Conservation (phyloP, 208 protist genomes). For the Leishmania martiniquensis region DNA sequence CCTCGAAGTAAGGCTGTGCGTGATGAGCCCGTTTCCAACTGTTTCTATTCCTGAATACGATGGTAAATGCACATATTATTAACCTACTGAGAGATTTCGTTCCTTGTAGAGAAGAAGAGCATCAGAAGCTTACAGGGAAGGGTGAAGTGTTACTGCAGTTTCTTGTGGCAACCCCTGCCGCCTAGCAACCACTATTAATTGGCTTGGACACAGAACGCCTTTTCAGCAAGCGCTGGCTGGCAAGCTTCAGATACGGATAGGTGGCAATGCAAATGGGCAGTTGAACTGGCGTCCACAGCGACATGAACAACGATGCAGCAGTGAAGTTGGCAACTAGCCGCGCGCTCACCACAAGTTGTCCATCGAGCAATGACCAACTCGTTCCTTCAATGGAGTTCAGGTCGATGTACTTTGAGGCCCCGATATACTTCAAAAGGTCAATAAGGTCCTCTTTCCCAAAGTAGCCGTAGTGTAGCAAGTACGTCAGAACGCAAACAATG, state of each 20-base stretch:
- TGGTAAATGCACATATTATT: background rate
- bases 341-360: slow-evolving; percentile 39
- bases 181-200: background rate
- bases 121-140: background rate
- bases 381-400: slow-evolving; percentile 40
- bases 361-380: slow-evolving; percentile 51
- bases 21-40: background rate
- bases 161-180: background rate
- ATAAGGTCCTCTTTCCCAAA: slow-evolving; percentile 59
- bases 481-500: slow-evolving; percentile 51
- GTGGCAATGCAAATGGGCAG: slow-evolving; percentile 49
- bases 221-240: background rate
- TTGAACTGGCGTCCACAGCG: slow-evolving; percentile 51
- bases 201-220: background rate
- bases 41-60: background rate
- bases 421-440: slow-evolving; percentile 41
- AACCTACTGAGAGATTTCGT: no score
- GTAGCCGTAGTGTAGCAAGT: slow-evolving; percentile 54
- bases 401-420: slow-evolving; percentile 44
- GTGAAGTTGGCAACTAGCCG: slow-evolving; percentile 57
- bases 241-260: slow-evolving; percentile 36
- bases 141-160: background rate
- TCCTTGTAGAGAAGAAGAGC: background rate
- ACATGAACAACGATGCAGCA: slow-evolving; percentile 62
- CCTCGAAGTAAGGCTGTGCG: background rate